Base-by-base conservation (phyloP, 306 rosid genomes). In the Gleditsia sinensis region DNA sequence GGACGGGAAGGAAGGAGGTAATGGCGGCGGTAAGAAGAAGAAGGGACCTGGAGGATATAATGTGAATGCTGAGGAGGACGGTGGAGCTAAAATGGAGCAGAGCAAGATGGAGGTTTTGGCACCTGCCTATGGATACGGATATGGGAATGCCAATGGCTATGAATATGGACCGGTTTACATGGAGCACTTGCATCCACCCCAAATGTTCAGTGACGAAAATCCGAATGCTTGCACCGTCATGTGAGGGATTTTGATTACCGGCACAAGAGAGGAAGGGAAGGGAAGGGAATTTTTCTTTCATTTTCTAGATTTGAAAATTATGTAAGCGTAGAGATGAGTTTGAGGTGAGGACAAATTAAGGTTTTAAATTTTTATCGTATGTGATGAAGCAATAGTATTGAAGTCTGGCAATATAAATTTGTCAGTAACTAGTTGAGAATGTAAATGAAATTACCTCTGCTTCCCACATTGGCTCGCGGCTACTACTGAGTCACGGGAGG, bases 181-280 rank as follows among this genome's bases (percentile, higher is more conserved):
- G 7, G 71, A 56, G 42, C 80, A 74, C 1, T 46, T 54, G 28
- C 83, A 84, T 27, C 86, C 92, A 5, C 92, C 96, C 0, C 87
- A 86, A 42, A 57, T 89, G 28, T 93, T 93, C 49, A 93, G 92
- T 17, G 98, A 91, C 0, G 98, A 93, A 74, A 93, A 93, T 81
- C 98, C 98, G 0, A 86, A 91, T 77, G 97, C 91, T 9, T 93
- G 98, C 70, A 86, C 78, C 0, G 25, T 91, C 30, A 87, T 93
- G 97, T 93, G 89, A 81, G 28, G n/a, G 53, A n/a, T n/a, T n/a
- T n/a, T n/a, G n/a, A n/a, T n/a, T n/a, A n/a, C n/a, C n/a, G 67
- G 30, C 24, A 30, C 65, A 58, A 68, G 27, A 6, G 17, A 27
- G 6, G 0, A 24, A 0, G 17, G 62, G 0, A 3, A 6, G 14